Evolutionary conservation across 768 basidiomycete species (phyloP), one percentile per base, ranked within the genome.

Genomic region (Collybiopsis luxurians): DNA sequence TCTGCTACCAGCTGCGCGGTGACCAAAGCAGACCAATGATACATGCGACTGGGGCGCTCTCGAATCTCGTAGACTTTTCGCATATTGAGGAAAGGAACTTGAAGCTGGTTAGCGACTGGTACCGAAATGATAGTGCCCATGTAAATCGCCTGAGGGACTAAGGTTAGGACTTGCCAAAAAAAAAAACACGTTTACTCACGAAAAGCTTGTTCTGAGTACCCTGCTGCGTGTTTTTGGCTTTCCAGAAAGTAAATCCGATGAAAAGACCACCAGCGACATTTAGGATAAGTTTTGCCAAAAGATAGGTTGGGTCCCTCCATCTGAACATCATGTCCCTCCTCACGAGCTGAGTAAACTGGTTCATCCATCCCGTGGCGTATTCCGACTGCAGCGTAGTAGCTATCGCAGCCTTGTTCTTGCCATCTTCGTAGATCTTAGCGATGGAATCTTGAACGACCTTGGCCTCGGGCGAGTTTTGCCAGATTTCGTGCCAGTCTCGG

Each of bases 131-230:
- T 79, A 30, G 78, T 76, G 12, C 74, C 73, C 79, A 86, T 81
- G 66, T 80, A 86, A 31, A 83, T 79, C 0, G 81, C 68, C 81
- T 84, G 48, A 2, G 11, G 11, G 31, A 27, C 36, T 24, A 4
- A 26, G 58, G 24, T 47, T 26, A 57, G 4, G 24, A 3, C 6
- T 27, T 1, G 30, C 58, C 34, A 30, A 60, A 30, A 7, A 62
- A 53, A 12, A 53, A 56, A 45, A 59, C 66, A 27, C 62, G 58
- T 19, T 43, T 47, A 73, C 80, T 47, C 58, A 84, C 84, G 63
- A 87, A 87, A 28, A 87, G 75, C 63, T 85, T 85, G 65, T 86
- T 84, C 63, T 87, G 85, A 1, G 79, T 79, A 39, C 83, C 86
- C 56, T 80, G 81, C 52, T 82, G 75, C 15, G 75, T 74, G 50